A percentile compares a stretch with the other conserved stretches of the same genome.
These are phyloP conservation scores for Pseudogymnoascus sp. DNA, from an alignment of 2,329 filamentous ascomycete genomes.

Conservation along the genomic window DNA sequence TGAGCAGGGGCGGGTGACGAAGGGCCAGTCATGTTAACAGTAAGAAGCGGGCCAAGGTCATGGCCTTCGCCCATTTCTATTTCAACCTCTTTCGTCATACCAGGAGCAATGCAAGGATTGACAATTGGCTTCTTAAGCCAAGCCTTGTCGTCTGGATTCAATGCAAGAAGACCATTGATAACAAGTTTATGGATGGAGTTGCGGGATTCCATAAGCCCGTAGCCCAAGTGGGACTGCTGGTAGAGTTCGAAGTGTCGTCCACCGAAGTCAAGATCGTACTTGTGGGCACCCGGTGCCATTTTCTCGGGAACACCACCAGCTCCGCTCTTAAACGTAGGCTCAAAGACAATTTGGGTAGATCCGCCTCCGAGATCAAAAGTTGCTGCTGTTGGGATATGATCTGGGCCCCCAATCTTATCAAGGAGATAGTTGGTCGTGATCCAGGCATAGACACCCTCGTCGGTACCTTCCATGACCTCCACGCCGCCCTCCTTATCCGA, in stretches of 20 bases:
- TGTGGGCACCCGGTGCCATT: conserved; percentile 86
- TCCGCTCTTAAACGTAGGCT: conserved; percentile 79
- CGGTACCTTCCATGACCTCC: conserved; percentile 92
- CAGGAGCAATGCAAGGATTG: conserved; percentile 81
- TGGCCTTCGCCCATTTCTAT: conserved; percentile 61
- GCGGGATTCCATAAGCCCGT: conserved; percentile 91
- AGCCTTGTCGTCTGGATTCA: conserved; percentile 47
- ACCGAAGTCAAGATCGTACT: conserved; percentile 84
- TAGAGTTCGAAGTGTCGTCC: conserved; percentile 88
- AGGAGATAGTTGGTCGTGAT: conserved; percentile 98
- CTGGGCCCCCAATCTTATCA: conserved; percentile 90
- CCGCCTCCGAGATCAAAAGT: conserved; percentile 95
- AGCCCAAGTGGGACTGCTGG: conserved; percentile 96
- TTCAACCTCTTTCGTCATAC: conserved; percentile 64
- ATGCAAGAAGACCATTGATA: conserved; percentile 60
- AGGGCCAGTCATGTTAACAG: conserved; percentile 84
- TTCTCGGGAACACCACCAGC: conserved; percentile 76
- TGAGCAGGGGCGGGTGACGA: conserved; percentile 66
- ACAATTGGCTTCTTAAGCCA: conserved; percentile 66
- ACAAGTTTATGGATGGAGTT: conserved; percentile 73
- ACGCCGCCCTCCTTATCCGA: conserved; percentile 78
- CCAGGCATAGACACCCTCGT: conserved; percentile 98
- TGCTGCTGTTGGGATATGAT: conserved; percentile 83
- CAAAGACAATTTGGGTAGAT: conserved; percentile 96
- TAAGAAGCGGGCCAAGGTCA: conserved; percentile 52